These are phyloP conservation scores for Kwoniella heveanensis DNA, from an alignment of 768 basidiomycete genomes.

Conservation along the genomic window DNA sequence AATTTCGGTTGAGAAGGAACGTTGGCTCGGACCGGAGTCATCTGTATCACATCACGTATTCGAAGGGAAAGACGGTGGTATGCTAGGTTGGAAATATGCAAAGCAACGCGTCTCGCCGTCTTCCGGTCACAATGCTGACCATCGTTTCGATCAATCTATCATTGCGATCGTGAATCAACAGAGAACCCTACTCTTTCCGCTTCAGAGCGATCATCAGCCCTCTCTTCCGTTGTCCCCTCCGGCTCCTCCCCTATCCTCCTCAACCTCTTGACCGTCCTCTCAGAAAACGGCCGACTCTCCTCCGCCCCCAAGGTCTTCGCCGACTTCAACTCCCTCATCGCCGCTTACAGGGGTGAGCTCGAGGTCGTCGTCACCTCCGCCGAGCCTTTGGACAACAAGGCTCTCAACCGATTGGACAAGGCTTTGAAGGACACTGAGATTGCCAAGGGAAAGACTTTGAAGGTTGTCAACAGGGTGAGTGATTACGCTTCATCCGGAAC, in stretches of 20 bases:
- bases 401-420: conserved; percentile 75
- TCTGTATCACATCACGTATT: too few relatives aligned
- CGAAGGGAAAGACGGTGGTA: too few relatives aligned
- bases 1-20: too few relatives aligned
- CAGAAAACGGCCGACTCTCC: conserved; percentile 86
- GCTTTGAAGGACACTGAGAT: conserved; percentile 82
- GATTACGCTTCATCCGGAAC: background rate
- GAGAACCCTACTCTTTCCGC: conserved; percentile 87
- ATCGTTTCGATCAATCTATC: too few relatives aligned
- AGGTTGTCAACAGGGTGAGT: conserved; percentile 85
- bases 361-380: conserved; percentile 91
- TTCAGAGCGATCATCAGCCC: conserved; percentile 70
- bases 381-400: conserved; percentile 69
- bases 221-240: conserved; percentile 66
- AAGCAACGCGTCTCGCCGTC: too few relatives aligned
- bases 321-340: conserved; percentile 85
- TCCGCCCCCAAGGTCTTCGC: conserved; percentile 84
- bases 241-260: conserved; percentile 68
- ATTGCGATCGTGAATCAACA: too few relatives aligned
- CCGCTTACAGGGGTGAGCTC: conserved; percentile 88
- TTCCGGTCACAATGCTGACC: too few relatives aligned
- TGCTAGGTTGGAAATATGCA: too few relatives aligned
- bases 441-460: conserved; percentile 84
- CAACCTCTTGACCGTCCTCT: conserved; percentile 85
- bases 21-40: too few relatives aligned